Base-by-base conservation (phyloP, 495 filamentous ascomycete species). In the Trichoderma erinaceum region DNA sequence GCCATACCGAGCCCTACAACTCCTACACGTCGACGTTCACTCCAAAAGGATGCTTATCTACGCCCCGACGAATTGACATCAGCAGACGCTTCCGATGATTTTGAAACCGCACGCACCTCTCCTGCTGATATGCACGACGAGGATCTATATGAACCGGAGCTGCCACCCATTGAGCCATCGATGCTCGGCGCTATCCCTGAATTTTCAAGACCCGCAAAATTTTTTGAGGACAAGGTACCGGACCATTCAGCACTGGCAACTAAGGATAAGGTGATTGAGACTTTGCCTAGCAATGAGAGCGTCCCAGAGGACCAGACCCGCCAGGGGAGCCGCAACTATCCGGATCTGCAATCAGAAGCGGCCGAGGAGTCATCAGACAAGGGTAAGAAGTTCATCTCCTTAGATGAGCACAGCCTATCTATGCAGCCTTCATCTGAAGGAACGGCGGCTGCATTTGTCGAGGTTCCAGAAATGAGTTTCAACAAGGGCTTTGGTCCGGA, bases 71-170 rank as follows among this genome's bases (percentile, higher is more conserved):
- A 32, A 12, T 66, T 66, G 43, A 48, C 43, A 16, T 66, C 65
- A n/a, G 25, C 41, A 46, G 65, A 66, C 23, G 66, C 27, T 21
- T 64, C 66, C 23, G 66, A 68, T 52, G 66, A 18, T 18, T 29
- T 63, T 7, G 65, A 66, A 21, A 65, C 63, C 15, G 63, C 35
- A 41, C 63, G n/a, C 35, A 65, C 63, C 63, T 41, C 63, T 11
- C 35, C 63, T 65, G 63, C 29, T 41, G 70, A 66, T 25, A 25
- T 58, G 56, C 63, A 66, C 56, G 66, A 56, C 52, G 66, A 67
- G 32, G 46, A 56, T 18, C 58, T 69, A 25, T 41, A 66, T n/a
- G 65, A 71, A 56, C 64, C 50, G 12, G 48, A 64, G 64, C 46
- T 67, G 64, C 64, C 63, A n/a, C 63, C 35, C 12, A 65, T 65